Base-by-base conservation (phyloP, 768 basidiomycete genomes). In the Mycena polygramma region DNA sequence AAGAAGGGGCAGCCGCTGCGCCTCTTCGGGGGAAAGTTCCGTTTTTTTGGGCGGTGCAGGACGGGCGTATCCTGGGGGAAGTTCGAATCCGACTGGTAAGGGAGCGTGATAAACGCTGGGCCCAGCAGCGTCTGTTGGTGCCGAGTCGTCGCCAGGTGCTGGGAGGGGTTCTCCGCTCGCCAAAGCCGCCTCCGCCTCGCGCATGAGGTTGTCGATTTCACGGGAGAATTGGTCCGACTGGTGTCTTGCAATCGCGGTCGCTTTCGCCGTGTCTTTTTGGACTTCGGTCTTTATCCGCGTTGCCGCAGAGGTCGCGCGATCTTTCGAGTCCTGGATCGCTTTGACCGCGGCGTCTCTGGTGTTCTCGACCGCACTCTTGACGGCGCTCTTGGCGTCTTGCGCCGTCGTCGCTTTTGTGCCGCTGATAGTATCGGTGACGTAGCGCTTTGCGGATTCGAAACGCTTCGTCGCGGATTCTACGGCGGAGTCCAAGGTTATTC, bases 71-170 rank as follows among this genome's bases (percentile, higher is more conserved):
- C 97, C 97, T 26, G 95, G 95, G 41, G 97, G 97, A 13, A 93
- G 95, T 79, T 98, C 96, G 78, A 94, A 95, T 15, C 96, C 97
- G 59, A 99, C 81, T n/a, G 97, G 98, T 26, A 99, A 85, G 8
- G 92, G 91, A 20, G 82, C 87, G 53, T 83, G 80, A 77, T 97
- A 97, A 22, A 92, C 82, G 53, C 82, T 82, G 36, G 82, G 81
- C n/a, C 68, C 72, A 11, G 64, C 63, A 37, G 72, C 66, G 66
- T 75, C 67, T 26, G 69, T 49, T 51, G 51, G 70, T 36, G 70
- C 70, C 70, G 59, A 53, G 24, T 57, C 63, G n/a, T 10, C 41
- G 41, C 78, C 77, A 46, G 72, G 54, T 43, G 77, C 75, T 17
- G 82, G 73, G 15, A 74, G 17, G 26, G 80, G 80, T 14, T 77